These are phyloP conservation scores for Plasmodium sp. DNA, from an alignment of 169 alveolate species.

Conservation along the genomic window DNA sequence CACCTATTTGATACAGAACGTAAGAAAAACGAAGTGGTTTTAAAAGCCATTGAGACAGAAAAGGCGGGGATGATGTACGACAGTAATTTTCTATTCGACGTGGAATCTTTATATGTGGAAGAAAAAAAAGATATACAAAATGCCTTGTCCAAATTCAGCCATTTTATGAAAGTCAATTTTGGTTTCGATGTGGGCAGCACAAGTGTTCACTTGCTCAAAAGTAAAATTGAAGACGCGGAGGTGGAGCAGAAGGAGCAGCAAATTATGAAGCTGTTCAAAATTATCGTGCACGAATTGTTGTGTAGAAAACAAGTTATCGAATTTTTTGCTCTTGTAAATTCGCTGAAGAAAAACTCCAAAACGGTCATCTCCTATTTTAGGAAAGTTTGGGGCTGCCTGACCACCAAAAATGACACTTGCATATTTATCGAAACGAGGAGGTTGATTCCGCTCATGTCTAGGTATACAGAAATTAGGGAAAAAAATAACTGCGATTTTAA, in stretches of 20 bases:
- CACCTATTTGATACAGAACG: not conserved
- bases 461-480: constrained; percentile 7
- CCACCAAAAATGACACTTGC: not conserved
- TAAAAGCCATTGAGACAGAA: not conserved
- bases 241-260: not conserved
- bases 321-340: not conserved
- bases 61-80: not conserved
- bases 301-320: constrained; percentile 2
- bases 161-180: not conserved
- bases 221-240: not conserved
- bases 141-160: not conserved
- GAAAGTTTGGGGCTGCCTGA: not conserved
- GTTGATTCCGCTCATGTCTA: not conserved
- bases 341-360: not conserved
- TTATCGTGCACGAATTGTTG: constrained; percentile 19
- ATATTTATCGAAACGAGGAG: not conserved
- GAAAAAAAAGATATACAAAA: constrained; percentile 10
- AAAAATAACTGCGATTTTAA: not conserved
- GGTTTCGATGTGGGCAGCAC: not conserved
- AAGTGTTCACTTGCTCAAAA: not conserved
- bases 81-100: constrained; percentile 5
- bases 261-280: not conserved
- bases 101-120: not conserved
- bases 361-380: not conserved
- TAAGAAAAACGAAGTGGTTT: not conserved